These are phyloP conservation scores for Phytophthora citricola DNA, from an alignment of 352 stramenopile genomes.

Conservation along the genomic window DNA sequence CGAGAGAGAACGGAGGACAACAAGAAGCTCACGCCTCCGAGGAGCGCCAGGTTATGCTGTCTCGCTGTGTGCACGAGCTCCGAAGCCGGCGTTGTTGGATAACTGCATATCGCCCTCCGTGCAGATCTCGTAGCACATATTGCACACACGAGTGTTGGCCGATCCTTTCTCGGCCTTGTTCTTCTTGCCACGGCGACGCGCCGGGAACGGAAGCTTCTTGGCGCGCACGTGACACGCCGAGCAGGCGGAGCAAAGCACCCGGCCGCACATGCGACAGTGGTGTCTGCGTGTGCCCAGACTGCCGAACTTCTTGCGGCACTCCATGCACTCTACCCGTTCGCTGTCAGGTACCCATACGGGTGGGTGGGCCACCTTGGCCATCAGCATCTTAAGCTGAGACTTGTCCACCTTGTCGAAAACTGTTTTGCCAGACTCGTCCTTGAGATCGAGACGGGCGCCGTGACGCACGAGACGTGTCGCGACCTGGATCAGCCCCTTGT, in stretches of 20 bases:
- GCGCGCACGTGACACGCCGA: constrained; percentile 54
- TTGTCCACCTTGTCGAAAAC: constrained; percentile 74
- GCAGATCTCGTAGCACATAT: constrained; percentile 73
- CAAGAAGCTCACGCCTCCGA: constrained; percentile 15
- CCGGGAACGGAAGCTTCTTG: constrained; percentile 48
- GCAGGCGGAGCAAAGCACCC: constrained; percentile 57
- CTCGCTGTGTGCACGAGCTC: constrained; percentile 21
- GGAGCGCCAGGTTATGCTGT: constrained; percentile 30
- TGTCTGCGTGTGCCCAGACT: constrained; percentile 50
- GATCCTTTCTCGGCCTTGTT: constrained; percentile 52
- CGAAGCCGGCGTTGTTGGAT: constrained; percentile 16
- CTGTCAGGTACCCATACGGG: constrained; percentile 63
- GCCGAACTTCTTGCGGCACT: constrained; percentile 63
- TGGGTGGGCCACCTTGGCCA: constrained; percentile 53
- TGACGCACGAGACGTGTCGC: constrained; percentile 60
- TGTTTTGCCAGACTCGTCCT: constrained; percentile 64
- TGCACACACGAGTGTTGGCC: constrained; percentile 75
- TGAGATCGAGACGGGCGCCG: constrained; percentile 58
- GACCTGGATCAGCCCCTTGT: constrained; percentile 62
- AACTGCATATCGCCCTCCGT: constrained; percentile 29
- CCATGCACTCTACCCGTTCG: constrained; percentile 61
- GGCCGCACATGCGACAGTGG: constrained; percentile 69
- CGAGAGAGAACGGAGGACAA: constrained; percentile 1
- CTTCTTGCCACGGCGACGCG: constrained; percentile 60
- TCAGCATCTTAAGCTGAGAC: constrained; percentile 49